These are phyloP conservation scores for Capronia epimyces DNA, from an alignment of 2,329 filamentous ascomycete species.

Conservation along the genomic window DNA sequence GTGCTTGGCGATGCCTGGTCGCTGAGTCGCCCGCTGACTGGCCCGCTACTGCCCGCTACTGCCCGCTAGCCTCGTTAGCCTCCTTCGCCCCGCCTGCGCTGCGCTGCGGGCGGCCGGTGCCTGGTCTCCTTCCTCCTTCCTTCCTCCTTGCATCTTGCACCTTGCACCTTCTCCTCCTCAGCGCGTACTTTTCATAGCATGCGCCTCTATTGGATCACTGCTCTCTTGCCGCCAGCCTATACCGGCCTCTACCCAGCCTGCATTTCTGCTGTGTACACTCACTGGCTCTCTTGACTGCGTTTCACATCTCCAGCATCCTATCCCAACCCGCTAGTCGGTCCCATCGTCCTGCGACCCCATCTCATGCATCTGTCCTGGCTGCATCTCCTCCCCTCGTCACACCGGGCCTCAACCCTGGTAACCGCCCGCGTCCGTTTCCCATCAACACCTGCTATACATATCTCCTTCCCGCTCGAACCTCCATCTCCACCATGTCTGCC, in stretches of 20 bases:
- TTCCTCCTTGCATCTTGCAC: neutral
- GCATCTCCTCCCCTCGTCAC: conserved; percentile 22
- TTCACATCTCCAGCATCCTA: conserved; percentile 25
- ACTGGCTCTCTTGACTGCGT: conserved; percentile 16
- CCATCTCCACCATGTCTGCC: conserved; percentile 21
- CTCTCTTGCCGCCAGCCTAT: conserved; percentile 21
- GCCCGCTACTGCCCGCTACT: neutral
- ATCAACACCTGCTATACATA: conserved; percentile 23
- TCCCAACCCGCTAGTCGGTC: conserved; percentile 18
- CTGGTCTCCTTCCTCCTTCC: conserved; percentile 3
- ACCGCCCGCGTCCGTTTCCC: conserved; percentile 18
- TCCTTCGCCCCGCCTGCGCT: neutral
- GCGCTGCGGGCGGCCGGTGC: conserved; percentile 14
- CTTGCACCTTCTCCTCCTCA: conserved; percentile 4
- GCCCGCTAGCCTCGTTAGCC: too few relatives aligned
- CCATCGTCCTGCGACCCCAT: conserved; percentile 4
- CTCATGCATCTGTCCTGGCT: conserved; percentile 14
- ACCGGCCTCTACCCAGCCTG: neutral
- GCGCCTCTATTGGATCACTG: conserved; percentile 14
- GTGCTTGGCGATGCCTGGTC: conserved; percentile 8
- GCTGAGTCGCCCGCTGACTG: neutral
- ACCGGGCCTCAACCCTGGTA: conserved; percentile 13
- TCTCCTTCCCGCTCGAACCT: conserved; percentile 21
- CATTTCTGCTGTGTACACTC: conserved; percentile 6
- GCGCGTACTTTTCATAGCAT: conserved; percentile 25